phyloP scores from a whole-genome alignment of 148 eudicot species.

The Camellia lanceoleosa region DNA sequence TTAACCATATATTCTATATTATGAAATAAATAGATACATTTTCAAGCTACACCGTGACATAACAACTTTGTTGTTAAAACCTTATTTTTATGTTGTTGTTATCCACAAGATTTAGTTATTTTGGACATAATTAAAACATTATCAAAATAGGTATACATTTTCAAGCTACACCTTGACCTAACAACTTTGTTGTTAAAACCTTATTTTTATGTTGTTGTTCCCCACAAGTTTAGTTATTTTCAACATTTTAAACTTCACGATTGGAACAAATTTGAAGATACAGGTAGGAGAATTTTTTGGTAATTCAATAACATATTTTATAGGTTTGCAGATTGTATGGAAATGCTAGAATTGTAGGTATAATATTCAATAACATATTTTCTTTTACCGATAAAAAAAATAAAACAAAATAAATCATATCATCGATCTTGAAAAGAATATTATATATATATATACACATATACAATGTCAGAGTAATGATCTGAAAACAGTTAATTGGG shows the following conservation, averaged over 20 bases:
- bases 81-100: neutral
- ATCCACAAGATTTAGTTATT: neutral
- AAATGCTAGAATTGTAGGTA: no score
- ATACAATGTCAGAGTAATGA: no score
- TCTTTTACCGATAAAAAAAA: no score
- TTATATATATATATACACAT: no score
- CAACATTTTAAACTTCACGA: neutral
- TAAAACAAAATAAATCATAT: no score
- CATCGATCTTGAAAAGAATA: neutral
- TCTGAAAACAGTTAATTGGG: neutral
- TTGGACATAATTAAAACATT: neutral
- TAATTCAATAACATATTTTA: neutral
- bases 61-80: no score
- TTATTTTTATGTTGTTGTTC: neutral
- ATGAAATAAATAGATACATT: no score
- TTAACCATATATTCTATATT: neutral
- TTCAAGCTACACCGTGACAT: no score
- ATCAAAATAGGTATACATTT: neutral
- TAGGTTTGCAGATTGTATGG: neutral
- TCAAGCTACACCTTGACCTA: neutral
- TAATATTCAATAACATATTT: neutral
- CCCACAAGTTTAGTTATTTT: slow-evolving; percentile 4
- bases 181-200: slow-evolving; percentile 2
- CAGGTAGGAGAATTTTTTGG: neutral
- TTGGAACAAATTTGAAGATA: neutral